Evolutionary conservation across 768 basidiomycete genomes (phyloP).

Genomic region (Mycena filopes): DNA sequence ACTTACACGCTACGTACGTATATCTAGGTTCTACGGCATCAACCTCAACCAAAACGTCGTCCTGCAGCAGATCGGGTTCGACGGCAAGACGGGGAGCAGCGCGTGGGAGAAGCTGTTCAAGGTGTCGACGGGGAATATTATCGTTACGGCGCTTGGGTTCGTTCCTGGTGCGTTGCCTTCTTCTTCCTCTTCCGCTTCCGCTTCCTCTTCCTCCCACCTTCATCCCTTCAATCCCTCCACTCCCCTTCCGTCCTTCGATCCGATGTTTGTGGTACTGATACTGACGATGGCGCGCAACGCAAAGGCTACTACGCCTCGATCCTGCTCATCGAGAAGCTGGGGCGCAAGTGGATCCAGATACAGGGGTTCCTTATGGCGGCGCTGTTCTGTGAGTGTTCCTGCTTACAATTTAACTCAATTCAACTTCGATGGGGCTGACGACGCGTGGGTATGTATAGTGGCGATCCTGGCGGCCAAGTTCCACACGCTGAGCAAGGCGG

Average conservation of each 20-base stretch:
- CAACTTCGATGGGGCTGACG: neutral
- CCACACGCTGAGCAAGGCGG: slow-evolving; percentile 59
- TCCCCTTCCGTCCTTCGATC: too few relatives aligned
- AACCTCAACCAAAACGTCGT: slow-evolving; percentile 80
- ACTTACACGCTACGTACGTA: too few relatives aligned
- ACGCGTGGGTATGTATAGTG: too few relatives aligned
- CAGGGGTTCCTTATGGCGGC: slow-evolving; percentile 79
- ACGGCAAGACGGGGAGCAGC: slow-evolving; percentile 62
- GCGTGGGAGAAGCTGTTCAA: slow-evolving; percentile 76
- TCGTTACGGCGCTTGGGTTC: slow-evolving; percentile 74
- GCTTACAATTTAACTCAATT: neutral
- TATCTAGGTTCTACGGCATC: slow-evolving; percentile 76
- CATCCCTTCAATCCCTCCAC: too few relatives aligned
- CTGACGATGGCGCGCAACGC: neutral
- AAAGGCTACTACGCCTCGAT: slow-evolving; percentile 77
- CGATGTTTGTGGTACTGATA: too few relatives aligned
- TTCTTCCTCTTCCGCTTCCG: too few relatives aligned
- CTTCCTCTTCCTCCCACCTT: too few relatives aligned
- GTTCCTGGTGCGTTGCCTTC: slow-evolving; percentile 64
- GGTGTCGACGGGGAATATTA: slow-evolving; percentile 72
- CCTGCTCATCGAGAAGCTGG: slow-evolving; percentile 76
- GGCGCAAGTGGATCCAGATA: slow-evolving; percentile 80
- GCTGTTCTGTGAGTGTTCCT: slow-evolving; percentile 63
- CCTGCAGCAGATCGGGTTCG: slow-evolving; percentile 78
- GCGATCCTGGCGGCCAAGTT: slow-evolving; percentile 78